Evolutionary conservation across 805 yeast species (phyloP).

Genomic region (Tetrapisispora fleetii): DNA sequence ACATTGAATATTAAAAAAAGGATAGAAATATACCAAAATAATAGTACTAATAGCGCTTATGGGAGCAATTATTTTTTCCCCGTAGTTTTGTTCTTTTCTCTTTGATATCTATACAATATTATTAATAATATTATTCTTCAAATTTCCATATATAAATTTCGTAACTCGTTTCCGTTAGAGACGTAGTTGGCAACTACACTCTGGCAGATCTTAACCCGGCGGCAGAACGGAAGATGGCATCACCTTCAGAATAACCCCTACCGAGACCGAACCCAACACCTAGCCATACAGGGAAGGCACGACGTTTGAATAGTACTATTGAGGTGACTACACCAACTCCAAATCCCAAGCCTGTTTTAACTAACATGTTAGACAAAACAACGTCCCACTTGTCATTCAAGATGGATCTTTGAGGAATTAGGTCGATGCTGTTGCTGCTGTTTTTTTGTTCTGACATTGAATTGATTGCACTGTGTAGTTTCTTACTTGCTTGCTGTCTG

Average conservation of each 20-base stretch:
- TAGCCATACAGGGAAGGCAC: conserved; percentile 96
- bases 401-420: conserved; percentile 33
- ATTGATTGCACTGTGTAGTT: too few species aligned
- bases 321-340: conserved; percentile 95
- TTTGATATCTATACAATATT: neutral
- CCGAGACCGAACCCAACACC: conserved; percentile 98
- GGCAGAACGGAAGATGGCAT: conserved; percentile 81
- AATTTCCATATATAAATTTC: too few species aligned
- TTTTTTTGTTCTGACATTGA: conserved; percentile 1
- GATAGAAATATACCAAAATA: neutral
- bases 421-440: neutral
- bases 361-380: conserved; percentile 85
- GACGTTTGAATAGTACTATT: conserved; percentile 80
- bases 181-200: conserved; percentile 36
- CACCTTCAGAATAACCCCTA: conserved; percentile 97
- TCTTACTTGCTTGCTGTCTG: neutral
- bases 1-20: conserved; percentile 2
- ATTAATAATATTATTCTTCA: too few species aligned
- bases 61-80: neutral
- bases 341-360: conserved; percentile 91
- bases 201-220: conserved; percentile 70
- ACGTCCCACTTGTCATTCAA: conserved; percentile 85
- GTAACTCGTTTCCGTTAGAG: too few species aligned
- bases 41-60: neutral
- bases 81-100: neutral